Evolutionary conservation across 2,329 filamentous ascomycete species (phyloP), one percentile per base, ranked within the genome.

Genomic region (Exutisphaerella laricina): DNA sequence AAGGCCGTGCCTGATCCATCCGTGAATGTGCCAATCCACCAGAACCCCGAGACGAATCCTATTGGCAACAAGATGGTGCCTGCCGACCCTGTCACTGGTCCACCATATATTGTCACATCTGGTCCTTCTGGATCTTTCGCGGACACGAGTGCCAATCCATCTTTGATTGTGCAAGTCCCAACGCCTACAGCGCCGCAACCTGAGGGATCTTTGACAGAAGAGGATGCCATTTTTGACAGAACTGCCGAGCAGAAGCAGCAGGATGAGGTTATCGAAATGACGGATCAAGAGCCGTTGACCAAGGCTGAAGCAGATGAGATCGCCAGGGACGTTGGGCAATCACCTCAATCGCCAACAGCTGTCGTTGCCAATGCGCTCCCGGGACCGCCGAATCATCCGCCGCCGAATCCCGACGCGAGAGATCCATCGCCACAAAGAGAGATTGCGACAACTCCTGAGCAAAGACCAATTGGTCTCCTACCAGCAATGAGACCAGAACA

Each of bases 401-500:
- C 73, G 28, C 66, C 66, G 18, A 43, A 49, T 18, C 42, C 41
- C 16, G 48, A 44, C 36, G 51, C 54, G 33, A 45, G 46, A 16
- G 41, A 48, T 37, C 38, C 46, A 42, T 39, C 37, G 17, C 58
- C 53, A 35, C 54, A 66, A 51, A n/a, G 17, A 14, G 29, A 31
- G 6, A 38, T 67, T 55, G 54, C 61, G 16, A 61, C 68, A 32
- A 61, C 64, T 7, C 65, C 69, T 10, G 65, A 69, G 33, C 65
- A 75, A 58, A 68, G 73, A 37, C 79, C 78, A 53, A 81, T 82
- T 58, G 87, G 78, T 68, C 73, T 98, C 25, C 70, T 98, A 41
- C 88, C 88, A n/a, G 82, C 89, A 1, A 78, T 90, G 53, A 74
- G 81, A 29, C 82, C 87, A 18, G 82, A 86, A 56, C 80, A 92